These are phyloP conservation scores for Nicotiana sylvestris DNA, from an alignment of 257 asterid genomes.

Conservation along the genomic window DNA sequence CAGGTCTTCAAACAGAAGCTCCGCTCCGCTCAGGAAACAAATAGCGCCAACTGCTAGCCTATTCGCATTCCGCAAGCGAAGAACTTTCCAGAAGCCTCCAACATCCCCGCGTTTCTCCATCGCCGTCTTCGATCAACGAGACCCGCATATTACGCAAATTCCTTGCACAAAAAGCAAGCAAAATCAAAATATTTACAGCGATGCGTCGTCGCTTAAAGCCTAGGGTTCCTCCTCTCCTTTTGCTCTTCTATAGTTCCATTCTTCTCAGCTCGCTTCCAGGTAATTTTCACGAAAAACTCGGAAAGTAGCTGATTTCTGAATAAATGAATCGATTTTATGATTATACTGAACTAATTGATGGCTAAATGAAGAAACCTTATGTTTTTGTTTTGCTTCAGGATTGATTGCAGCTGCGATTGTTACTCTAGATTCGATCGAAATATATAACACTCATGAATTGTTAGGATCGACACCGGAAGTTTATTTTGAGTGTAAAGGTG, in stretches of 20 bases:
- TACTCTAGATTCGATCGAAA: conserved; percentile 21
- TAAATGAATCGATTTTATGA: background rate
- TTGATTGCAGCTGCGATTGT: conserved; percentile 14
- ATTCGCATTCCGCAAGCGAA: background rate
- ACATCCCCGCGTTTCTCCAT: background rate
- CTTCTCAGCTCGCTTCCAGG: conserved; percentile 4
- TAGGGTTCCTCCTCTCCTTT: background rate
- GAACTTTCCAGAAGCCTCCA: background rate
- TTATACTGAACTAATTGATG: background rate
- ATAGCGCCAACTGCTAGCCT: background rate
- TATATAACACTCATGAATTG: conserved; percentile 17
- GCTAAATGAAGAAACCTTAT: background rate
- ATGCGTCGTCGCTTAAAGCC: conserved; percentile 4
- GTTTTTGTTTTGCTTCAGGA: conserved; percentile 1
- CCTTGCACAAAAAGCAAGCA: background rate
- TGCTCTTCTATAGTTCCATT: conserved; percentile 4
- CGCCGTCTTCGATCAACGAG: background rate
- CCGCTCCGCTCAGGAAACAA: background rate
- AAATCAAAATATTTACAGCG: background rate
- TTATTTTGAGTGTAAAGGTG: conserved; percentile 26
- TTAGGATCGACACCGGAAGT: conserved; percentile 9
- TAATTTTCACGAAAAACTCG: background rate
- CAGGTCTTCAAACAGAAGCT: background rate
- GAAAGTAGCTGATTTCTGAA: no score
- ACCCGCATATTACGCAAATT: background rate